A percentile compares a stretch with the other conserved stretches of the same genome.
Evolutionary conservation across 2,329 filamentous ascomycete species (phyloP).

Genomic region (Sporothrix protearum): DNA sequence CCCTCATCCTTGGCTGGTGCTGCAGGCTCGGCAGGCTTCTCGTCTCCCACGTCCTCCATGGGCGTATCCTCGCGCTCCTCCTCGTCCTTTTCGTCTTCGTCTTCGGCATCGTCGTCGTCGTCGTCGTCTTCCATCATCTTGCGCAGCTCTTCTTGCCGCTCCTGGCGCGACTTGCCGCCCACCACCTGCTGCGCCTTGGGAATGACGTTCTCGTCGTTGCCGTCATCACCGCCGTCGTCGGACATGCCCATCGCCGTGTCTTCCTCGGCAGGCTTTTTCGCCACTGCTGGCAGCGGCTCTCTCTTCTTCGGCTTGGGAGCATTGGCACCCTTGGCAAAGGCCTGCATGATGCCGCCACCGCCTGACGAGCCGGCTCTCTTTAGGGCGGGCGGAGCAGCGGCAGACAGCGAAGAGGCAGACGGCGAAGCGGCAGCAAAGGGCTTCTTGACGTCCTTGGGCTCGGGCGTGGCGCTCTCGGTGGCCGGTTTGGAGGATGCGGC

Average conservation of each 20-base stretch:
- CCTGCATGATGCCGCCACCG: slow-evolving; percentile 60
- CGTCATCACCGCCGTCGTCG: slow-evolving; percentile 38
- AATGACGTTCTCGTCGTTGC: slow-evolving; percentile 54
- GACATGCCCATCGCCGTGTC: slow-evolving; percentile 51
- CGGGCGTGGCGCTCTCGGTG: slow-evolving; percentile 25
- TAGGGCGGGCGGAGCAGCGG: slow-evolving; percentile 33
- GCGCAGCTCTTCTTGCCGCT: slow-evolving; percentile 62
- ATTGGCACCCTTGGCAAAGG: slow-evolving; percentile 65
- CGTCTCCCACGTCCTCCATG: slow-evolving; percentile 30
- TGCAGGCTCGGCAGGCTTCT: slow-evolving; percentile 35
- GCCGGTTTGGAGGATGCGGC: not conserved
- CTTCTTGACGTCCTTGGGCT: slow-evolving; percentile 40
- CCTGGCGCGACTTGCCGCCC: slow-evolving; percentile 46
- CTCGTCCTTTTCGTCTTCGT: slow-evolving; percentile 45
- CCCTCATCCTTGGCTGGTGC: slow-evolving; percentile 40
- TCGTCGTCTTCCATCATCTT: slow-evolving; percentile 75
- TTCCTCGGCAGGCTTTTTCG: slow-evolving; percentile 47
- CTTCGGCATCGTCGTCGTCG: slow-evolving; percentile 45
- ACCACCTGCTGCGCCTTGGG: slow-evolving; percentile 37
- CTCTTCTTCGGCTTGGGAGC: slow-evolving; percentile 49
- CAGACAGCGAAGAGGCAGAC: not conserved
- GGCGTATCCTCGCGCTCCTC: slow-evolving; percentile 40
- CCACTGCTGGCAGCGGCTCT: slow-evolving; percentile 33
- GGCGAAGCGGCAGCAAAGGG: slow-evolving; percentile 15
- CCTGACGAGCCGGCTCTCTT: slow-evolving; percentile 52